phyloP scores from a whole-genome alignment of 257 asterid species.

The Nicotiana obtusifolia region DNA sequence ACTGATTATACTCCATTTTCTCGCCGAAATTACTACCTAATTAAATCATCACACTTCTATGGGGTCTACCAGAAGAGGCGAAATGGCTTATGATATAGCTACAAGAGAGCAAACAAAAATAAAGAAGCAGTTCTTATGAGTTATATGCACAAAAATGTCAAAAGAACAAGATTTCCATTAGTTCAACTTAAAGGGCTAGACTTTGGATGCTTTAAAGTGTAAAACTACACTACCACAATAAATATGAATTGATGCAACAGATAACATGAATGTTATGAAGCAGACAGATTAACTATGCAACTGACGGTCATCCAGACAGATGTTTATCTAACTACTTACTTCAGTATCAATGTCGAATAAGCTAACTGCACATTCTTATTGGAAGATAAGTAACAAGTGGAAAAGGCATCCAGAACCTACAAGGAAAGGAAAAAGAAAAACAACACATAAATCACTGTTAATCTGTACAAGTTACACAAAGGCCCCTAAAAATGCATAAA shows the following conservation, averaged over 20 bases:
- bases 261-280: background rate
- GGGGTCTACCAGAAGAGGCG: slow-evolving; percentile 1
- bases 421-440: slow-evolving; percentile 22
- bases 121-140: background rate
- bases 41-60: background rate
- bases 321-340: slow-evolving; percentile 47
- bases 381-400: slow-evolving; percentile 68
- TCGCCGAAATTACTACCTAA: background rate
- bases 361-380: slow-evolving; percentile 87
- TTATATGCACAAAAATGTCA: background rate
- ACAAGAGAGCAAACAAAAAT: background rate
- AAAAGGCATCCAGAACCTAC: slow-evolving; percentile 88
- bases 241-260: background rate
- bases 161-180: background rate
- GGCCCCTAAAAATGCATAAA: background rate
- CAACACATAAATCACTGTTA: background rate
- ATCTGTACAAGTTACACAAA: background rate
- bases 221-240: background rate
- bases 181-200: background rate
- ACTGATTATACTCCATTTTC: background rate
- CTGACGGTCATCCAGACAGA: background rate
- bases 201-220: background rate
- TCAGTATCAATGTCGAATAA: slow-evolving; percentile 85
- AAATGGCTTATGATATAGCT: background rate
- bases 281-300: background rate